Conservation (phyloP, 1,284 basidiomycete species). For the Fomitopsis schrenkii region DNA sequence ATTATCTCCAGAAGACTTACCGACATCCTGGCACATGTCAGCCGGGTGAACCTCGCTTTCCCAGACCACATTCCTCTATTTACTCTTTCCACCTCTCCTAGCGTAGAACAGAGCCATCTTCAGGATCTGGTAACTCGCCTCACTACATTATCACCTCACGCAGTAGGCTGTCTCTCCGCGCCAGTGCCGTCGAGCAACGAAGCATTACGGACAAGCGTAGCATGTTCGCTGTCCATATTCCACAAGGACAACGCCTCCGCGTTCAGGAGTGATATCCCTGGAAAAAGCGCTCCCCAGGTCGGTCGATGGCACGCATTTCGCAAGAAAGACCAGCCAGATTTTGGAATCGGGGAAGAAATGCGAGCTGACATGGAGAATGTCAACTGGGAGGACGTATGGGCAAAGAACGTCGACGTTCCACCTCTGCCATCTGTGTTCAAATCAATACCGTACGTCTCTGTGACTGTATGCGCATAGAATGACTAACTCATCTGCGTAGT, state of each 20-base stretch:
- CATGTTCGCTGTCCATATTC: conserved; percentile 52
- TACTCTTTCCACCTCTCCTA: conserved; percentile 35
- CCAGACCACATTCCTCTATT: conserved; percentile 37
- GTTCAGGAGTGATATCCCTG: conserved; percentile 60
- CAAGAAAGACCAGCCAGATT: conserved; percentile 22
- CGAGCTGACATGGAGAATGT: conserved; percentile 11
- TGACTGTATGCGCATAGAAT: background rate
- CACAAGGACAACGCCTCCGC: conserved; percentile 33
- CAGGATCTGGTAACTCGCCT: conserved; percentile 40
- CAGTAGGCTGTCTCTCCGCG: conserved; percentile 58
- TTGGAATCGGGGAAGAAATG: conserved; percentile 4
- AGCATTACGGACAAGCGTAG: conserved; percentile 24
- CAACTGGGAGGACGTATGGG: conserved; percentile 55
- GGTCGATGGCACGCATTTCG: conserved; percentile 61
- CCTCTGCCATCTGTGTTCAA: conserved; percentile 36
- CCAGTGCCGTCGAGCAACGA: conserved; percentile 29
- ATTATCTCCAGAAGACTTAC: conserved; percentile 36
- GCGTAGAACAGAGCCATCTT: conserved; percentile 14
- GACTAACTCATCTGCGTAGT: conserved; percentile 18
- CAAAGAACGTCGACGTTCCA: conserved; percentile 22
- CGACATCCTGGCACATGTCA: conserved; percentile 33
- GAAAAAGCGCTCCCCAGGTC: conserved; percentile 52
- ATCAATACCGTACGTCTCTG: conserved; percentile 30
- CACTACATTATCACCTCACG: conserved; percentile 33
- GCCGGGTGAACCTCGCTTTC: conserved; percentile 29